phyloP scores from a whole-genome alignment of 768 basidiomycete genomes.

The Russula sp. region DNA sequence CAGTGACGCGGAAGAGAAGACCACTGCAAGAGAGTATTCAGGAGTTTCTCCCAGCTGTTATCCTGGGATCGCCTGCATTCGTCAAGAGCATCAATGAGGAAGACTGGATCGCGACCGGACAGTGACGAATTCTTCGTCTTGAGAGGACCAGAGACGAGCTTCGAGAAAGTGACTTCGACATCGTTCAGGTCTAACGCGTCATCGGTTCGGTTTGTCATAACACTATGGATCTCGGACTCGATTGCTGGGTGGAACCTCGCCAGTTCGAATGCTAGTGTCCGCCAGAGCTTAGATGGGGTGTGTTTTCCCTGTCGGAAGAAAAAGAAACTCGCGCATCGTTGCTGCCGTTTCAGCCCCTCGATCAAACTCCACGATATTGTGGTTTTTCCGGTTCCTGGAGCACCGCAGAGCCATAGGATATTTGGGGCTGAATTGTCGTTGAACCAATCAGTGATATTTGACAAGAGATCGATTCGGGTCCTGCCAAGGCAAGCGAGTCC shows the following conservation, averaged over 20 bases:
- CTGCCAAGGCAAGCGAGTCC: constrained; percentile 9
- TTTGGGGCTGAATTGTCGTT: constrained; percentile 12
- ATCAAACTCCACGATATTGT: constrained; percentile 22
- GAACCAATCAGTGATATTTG: constrained; percentile 15
- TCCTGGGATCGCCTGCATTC: background rate
- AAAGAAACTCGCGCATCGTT: constrained; percentile 19
- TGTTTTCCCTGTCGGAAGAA: constrained; percentile 3
- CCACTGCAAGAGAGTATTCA: constrained; percentile 18
- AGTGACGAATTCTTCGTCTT: background rate
- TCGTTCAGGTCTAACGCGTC: background rate
- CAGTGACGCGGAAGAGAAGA: constrained; percentile 15
- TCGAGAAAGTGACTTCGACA: constrained; percentile 1
- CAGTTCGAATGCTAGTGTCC: constrained; percentile 19
- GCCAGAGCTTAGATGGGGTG: constrained; percentile 13
- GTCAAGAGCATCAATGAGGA: constrained; percentile 24
- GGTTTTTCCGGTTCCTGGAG: constrained; percentile 27
- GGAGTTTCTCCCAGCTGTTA: background rate
- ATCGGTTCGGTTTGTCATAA: background rate
- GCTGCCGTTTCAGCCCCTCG: constrained; percentile 14
- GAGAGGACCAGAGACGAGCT: constrained; percentile 19
- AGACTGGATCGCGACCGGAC: constrained; percentile 1
- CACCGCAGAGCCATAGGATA: constrained; percentile 26
- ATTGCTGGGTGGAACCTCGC: constrained; percentile 25
- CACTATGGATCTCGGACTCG: constrained; percentile 3
- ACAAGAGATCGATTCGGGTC: constrained; percentile 8